Percentiles rank a stretch among this genome's conserved stretches.
Conservation (phyloP, 768 basidiomycete genomes). For the Amanita thiersii region DNA sequence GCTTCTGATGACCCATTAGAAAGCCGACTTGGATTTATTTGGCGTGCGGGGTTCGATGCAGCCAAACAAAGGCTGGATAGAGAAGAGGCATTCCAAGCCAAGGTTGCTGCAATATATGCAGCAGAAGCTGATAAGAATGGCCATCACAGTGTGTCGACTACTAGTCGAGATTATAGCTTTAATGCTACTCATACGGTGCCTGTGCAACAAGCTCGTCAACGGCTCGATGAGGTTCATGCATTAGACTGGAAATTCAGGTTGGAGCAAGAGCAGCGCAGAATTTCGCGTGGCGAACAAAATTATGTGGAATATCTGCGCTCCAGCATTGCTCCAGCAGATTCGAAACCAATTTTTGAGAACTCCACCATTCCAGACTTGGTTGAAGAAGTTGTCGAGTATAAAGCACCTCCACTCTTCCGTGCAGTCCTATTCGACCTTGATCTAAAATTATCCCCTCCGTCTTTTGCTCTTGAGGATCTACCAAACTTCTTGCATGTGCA, state of each 20-base stretch:
- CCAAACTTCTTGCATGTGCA: slow-evolving; percentile 57
- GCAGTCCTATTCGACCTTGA: slow-evolving; percentile 49
- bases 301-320: slow-evolving; percentile 39
- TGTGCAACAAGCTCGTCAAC: slow-evolving; percentile 60
- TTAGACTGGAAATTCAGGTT: slow-evolving; percentile 64
- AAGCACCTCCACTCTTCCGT: slow-evolving; percentile 64
- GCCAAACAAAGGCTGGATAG: slow-evolving; percentile 62
- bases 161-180: slow-evolving; percentile 52
- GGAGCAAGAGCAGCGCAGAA: slow-evolving; percentile 36
- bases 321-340: slow-evolving; percentile 15
- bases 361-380: slow-evolving; percentile 32
- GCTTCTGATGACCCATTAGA: slow-evolving; percentile 84
- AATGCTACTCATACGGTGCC: slow-evolving; percentile 56
- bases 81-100: slow-evolving; percentile 74
- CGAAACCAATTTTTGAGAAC: no score
- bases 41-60: slow-evolving; percentile 64
- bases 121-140: no score
- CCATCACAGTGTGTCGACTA: no score
- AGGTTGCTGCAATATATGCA: slow-evolving; percentile 57
- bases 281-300: slow-evolving; percentile 38
- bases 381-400: slow-evolving; percentile 19
- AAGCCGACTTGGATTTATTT: slow-evolving; percentile 64
- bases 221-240: slow-evolving; percentile 63
- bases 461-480: slow-evolving; percentile 47
- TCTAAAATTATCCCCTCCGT: slow-evolving; percentile 49